Percentiles rank a stretch among this genome's conserved stretches.
phyloP scores from a whole-genome alignment of 192 early-diverging fungal genomes.

The Backusella psychrophila region DNA sequence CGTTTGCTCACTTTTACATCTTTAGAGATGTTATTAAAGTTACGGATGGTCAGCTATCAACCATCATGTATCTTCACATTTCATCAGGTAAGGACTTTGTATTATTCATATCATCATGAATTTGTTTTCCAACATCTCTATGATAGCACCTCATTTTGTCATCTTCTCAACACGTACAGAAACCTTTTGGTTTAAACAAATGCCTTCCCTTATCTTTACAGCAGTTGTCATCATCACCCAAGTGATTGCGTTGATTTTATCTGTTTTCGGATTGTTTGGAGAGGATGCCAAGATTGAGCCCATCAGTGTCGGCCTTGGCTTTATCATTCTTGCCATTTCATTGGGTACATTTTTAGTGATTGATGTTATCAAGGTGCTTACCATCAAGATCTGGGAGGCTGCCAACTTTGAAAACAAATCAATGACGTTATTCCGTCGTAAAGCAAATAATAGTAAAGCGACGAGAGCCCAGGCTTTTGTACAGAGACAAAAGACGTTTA shows the following conservation, averaged over 20 bases:
- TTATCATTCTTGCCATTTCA: conserved; percentile 68
- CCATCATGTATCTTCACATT: conserved; percentile 75
- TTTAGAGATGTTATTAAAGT: conserved; percentile 37
- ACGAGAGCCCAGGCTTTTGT: conserved; percentile 12
- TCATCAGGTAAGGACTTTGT: conserved; percentile 44
- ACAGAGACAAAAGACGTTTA: conserved; percentile 22
- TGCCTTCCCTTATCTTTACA: conserved; percentile 54
- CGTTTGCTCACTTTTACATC: conserved; percentile 66
- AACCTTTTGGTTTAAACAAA: conserved; percentile 60
- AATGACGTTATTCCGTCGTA: not conserved
- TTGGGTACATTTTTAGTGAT: conserved; percentile 73
- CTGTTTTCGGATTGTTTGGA: conserved; percentile 41
- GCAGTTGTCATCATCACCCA: conserved; percentile 63
- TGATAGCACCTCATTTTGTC: conserved; percentile 66
- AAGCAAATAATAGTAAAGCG: not conserved
- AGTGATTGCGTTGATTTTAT: conserved; percentile 59
- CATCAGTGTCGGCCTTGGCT: conserved; percentile 69
- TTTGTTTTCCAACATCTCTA: not conserved
- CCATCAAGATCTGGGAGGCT: conserved; percentile 24
- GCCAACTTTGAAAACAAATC: not conserved
- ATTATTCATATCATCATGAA: not conserved
- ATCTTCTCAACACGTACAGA: conserved; percentile 71
- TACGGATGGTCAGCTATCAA: conserved; percentile 35
- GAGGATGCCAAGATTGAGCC: conserved; percentile 12
- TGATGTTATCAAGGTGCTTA: conserved; percentile 85